Conservation (phyloP, 495 filamentous ascomycete species). For the Baudoinia panamericana region DNA sequence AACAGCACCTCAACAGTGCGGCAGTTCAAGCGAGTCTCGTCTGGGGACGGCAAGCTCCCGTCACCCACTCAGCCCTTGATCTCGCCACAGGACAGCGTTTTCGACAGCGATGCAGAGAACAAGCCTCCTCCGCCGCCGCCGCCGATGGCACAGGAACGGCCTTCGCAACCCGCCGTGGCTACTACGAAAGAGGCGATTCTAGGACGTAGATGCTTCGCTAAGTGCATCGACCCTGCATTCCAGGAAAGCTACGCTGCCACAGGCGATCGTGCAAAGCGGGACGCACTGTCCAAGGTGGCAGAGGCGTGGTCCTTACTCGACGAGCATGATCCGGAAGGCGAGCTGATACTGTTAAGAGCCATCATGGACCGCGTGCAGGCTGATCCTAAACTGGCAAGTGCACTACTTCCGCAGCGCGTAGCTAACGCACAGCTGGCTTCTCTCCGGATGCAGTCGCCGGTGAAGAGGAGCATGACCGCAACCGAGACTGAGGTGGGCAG, state of each 20-base stretch:
- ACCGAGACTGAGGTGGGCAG: neutral
- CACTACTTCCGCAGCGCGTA: conserved; percentile 22
- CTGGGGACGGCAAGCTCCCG: conserved; percentile 41
- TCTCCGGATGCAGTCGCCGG: conserved; percentile 10
- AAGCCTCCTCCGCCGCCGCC: conserved; percentile 11
- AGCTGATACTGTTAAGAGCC: conserved; percentile 65
- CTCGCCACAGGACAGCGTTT: conserved; percentile 20
- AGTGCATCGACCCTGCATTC: conserved; percentile 64
- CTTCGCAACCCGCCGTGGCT: conserved; percentile 20
- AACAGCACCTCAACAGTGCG: conserved; percentile 81
- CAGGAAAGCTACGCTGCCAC: conserved; percentile 75
- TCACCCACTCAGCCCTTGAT: conserved; percentile 21
- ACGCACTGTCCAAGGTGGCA: conserved; percentile 65
- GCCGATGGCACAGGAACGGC: conserved; percentile 1
- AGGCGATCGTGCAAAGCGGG: conserved; percentile 56
- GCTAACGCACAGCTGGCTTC: conserved; percentile 18
- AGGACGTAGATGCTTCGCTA: conserved; percentile 65
- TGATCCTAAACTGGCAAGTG: conserved; percentile 27
- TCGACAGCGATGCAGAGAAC: conserved; percentile 21
- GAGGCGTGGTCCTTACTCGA: conserved; percentile 77
- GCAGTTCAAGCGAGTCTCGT: conserved; percentile 75
- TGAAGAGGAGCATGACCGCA: conserved; percentile 2
- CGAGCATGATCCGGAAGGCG: conserved; percentile 77
- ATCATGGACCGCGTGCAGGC: conserved; percentile 49
- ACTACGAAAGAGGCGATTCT: conserved; percentile 68